Evolutionary conservation across 768 basidiomycete genomes (phyloP).

Genomic region (Cystoderma amianthinum): DNA sequence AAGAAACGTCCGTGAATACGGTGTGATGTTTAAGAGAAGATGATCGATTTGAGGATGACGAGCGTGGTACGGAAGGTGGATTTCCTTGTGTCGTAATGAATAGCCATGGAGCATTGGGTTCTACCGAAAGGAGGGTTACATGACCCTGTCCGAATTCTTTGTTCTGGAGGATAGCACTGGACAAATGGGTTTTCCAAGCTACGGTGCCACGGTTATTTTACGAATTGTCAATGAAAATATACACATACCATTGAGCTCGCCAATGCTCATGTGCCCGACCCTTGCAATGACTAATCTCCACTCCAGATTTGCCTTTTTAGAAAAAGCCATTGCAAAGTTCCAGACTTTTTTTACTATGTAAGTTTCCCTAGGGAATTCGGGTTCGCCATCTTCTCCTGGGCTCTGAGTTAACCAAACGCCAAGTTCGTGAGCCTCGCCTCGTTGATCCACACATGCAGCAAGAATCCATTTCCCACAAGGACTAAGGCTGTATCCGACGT

Average conservation of each 20-base stretch:
- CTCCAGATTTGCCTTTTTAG: conserved; percentile 62
- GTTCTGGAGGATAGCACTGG: conserved; percentile 1
- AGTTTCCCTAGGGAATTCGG: conserved; percentile 29
- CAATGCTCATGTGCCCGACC: conserved; percentile 48
- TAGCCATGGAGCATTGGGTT: conserved; percentile 53
- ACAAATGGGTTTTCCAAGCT: conserved; percentile 2
- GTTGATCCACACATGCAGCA: conserved; percentile 68
- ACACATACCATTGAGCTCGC: conserved; percentile 61
- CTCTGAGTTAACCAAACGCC: conserved; percentile 61
- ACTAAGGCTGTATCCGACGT: conserved; percentile 68
- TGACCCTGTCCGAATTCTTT: conserved; percentile 19
- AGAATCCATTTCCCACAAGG: conserved; percentile 71
- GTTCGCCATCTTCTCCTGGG: conserved; percentile 20
- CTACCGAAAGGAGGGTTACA: conserved; percentile 53
- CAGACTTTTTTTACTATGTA: conserved; percentile 58
- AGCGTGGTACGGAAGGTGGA: conserved; percentile 8
- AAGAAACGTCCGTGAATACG: conserved; percentile 33
- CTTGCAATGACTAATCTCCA: conserved; percentile 76
- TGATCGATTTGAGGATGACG: conserved; percentile 19
- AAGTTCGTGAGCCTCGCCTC: conserved; percentile 68
- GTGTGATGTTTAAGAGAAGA: conserved; percentile 13
- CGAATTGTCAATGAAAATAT: not conserved
- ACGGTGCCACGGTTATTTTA: not conserved
- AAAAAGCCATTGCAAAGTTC: conserved; percentile 59
- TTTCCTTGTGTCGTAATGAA: conserved; percentile 30